Evolutionary conservation across 2,329 filamentous ascomycete genomes (phyloP).

Genomic region (Aspergillus brunneoviolaceus): DNA sequence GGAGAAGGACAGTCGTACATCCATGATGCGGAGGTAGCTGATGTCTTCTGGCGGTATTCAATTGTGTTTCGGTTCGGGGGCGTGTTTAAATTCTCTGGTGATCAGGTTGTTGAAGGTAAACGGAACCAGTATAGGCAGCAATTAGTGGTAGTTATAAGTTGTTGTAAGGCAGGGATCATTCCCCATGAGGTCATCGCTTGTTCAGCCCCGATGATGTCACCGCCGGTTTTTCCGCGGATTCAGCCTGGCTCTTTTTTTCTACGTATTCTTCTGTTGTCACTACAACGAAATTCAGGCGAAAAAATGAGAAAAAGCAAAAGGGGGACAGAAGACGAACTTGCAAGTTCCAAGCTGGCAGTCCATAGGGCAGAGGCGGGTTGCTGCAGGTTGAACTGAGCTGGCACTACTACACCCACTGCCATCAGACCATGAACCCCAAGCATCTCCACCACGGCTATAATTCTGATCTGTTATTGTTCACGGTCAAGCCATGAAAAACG

Average conservation of each 20-base stretch:
- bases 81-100: neutral
- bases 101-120: neutral
- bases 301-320: neutral
- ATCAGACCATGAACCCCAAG: neutral
- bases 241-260: neutral
- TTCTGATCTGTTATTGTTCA: neutral
- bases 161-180: neutral
- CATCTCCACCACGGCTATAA: neutral
- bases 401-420: neutral
- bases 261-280: neutral
- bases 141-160: neutral
- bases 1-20: slow-evolving; percentile 15
- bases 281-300: neutral
- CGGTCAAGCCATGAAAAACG: neutral
- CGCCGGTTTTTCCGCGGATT: neutral
- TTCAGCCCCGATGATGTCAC: slow-evolving; percentile 6
- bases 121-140: neutral
- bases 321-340: neutral
- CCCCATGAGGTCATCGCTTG: slow-evolving; percentile 7
- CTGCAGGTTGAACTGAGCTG: neutral
- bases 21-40: slow-evolving; percentile 13
- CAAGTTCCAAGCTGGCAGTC: neutral
- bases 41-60: neutral
- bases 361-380: neutral
- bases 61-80: neutral